These are phyloP conservation scores for Euphrasia confusa DNA, from an alignment of 257 asterid genomes.

Conservation along the genomic window DNA sequence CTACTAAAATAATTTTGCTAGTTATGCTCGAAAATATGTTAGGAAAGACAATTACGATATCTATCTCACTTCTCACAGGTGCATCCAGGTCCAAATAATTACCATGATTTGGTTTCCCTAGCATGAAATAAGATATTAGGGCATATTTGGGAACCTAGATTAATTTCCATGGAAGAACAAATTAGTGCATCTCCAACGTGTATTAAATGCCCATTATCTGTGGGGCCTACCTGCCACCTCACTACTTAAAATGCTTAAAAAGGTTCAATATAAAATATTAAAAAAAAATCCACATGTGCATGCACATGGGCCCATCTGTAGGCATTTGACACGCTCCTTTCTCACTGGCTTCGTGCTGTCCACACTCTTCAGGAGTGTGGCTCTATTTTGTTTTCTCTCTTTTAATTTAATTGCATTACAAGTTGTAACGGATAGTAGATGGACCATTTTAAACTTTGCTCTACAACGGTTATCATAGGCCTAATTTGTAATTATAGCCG, in stretches of 20 bases:
- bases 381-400: background rate
- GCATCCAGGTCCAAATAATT: background rate
- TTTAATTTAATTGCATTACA: background rate
- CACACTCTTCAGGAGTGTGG: too few relatives aligned
- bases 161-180: background rate
- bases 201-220: background rate
- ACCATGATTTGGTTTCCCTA: background rate
- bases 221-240: background rate
- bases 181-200: background rate
- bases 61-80: background rate
- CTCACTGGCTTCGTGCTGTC: background rate
- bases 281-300: background rate
- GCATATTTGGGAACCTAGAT: background rate
- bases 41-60: background rate
- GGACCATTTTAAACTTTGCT: background rate
- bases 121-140: slow-evolving; percentile 1
- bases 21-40: background rate
- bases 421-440: background rate
- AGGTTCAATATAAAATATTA: background rate
- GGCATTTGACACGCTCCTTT: background rate
- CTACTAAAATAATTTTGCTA: background rate
- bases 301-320: background rate
- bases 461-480: background rate
- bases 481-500: background rate
- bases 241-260: background rate